Conservation (phyloP, 495 filamentous ascomycete genomes). For the Lepraria neglecta region DNA sequence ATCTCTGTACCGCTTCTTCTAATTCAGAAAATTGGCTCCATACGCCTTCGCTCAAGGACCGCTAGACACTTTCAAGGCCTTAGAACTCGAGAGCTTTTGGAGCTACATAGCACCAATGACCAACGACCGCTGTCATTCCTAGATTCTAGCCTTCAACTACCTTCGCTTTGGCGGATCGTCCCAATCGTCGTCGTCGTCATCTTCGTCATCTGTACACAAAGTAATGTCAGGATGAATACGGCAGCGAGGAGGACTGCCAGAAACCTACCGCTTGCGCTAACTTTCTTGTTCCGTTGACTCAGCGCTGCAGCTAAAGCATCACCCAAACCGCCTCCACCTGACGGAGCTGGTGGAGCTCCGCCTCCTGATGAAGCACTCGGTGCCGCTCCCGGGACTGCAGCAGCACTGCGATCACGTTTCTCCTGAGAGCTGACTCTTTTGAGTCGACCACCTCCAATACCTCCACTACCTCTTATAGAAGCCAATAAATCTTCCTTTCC, state of each 20-base stretch:
- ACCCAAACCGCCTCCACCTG: slow-evolving; percentile 61
- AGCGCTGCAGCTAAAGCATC: slow-evolving; percentile 74
- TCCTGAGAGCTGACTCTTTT: slow-evolving; percentile 74
- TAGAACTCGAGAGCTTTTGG: not conserved
- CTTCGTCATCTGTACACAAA: slow-evolving; percentile 61
- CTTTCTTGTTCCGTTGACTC: slow-evolving; percentile 77
- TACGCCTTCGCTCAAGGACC: slow-evolving; percentile 3
- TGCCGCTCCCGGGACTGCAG: slow-evolving; percentile 53
- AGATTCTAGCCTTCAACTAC: not conserved
- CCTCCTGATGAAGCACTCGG: slow-evolving; percentile 51
- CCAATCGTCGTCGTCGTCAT: slow-evolving; percentile 76
- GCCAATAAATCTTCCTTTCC: slow-evolving; percentile 66
- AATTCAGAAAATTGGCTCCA: not conserved
- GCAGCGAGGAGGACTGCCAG: not conserved
- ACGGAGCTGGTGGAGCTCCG: slow-evolving; percentile 42
- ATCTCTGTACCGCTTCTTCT: not conserved
- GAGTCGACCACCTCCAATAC: slow-evolving; percentile 58
- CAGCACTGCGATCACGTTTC: slow-evolving; percentile 74
- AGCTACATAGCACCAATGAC: not conserved
- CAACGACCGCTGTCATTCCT: not conserved
- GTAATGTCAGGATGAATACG: slow-evolving; percentile 30
- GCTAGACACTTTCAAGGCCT: not conserved
- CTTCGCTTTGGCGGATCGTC: slow-evolving; percentile 20
- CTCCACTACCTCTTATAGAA: slow-evolving; percentile 72
- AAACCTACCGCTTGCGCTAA: slow-evolving; percentile 81